phyloP scores from a whole-genome alignment of 257 asterid genomes.

The Euphrasia confusa region DNA sequence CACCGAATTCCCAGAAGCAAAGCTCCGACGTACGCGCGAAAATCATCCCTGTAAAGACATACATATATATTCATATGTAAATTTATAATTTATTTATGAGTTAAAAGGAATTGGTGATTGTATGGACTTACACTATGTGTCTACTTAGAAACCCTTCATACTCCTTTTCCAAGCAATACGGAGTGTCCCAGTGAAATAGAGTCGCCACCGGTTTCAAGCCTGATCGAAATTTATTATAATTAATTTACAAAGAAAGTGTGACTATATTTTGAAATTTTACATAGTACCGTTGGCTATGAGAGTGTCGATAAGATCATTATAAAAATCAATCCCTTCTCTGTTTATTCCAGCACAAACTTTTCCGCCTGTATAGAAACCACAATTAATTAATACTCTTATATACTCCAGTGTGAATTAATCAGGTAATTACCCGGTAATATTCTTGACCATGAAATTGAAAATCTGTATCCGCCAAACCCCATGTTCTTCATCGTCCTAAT shows the following conservation, averaged over 20 bases:
- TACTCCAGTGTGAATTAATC: too few relatives aligned
- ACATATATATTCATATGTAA: too few relatives aligned
- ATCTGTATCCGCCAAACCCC: conserved; percentile 27
- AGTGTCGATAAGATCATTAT: conserved; percentile 11
- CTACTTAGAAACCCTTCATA: conserved; percentile 25
- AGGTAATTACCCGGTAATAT: conserved; percentile 23
- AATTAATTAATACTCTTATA: too few relatives aligned
- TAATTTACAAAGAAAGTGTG: too few relatives aligned
- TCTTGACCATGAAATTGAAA: conserved; percentile 32
- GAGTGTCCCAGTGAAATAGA: conserved; percentile 30
- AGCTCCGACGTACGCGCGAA: not conserved
- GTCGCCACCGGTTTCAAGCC: conserved; percentile 27
- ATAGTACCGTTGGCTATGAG: not conserved
- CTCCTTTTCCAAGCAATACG: conserved; percentile 20
- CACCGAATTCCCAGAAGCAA: not conserved
- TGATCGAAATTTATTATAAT: not conserved
- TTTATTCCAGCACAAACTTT: not conserved
- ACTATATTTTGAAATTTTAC: too few relatives aligned
- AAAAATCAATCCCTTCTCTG: conserved; percentile 8
- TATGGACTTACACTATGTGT: not conserved
- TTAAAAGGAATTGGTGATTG: too few relatives aligned
- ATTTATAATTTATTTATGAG: too few relatives aligned
- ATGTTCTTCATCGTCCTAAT: conserved; percentile 29
- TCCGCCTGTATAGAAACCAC: not conserved
- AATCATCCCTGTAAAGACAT: not conserved